Evolutionary conservation across 164 flowering plant genomes (phyloP), one percentile per base, ranked within the genome.

Genomic region (Tetrastigma voinierianum): DNA sequence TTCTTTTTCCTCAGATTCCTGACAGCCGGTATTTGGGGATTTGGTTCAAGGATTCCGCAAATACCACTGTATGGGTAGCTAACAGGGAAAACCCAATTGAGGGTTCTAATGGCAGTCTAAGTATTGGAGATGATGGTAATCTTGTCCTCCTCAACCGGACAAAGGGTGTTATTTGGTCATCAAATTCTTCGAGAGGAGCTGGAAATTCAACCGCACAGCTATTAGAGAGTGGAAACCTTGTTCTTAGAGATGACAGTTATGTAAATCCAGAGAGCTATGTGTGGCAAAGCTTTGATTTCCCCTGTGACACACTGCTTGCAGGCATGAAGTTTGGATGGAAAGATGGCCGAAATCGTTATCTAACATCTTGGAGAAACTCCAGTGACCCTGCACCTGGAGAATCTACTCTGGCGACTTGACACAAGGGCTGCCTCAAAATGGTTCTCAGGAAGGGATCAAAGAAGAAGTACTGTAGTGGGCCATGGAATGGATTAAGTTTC

Each of bases 1-100:
- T 70, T 70, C 51, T 70, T 70, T 64, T 65, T 46, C 67, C 18
- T 63, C 57, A 5, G 67, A 8, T 2, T 46, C 62, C 54, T n/a
- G 46, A 12, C 0, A 48, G 15, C 19, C 17, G 48, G 9, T 70
- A 54, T 32, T 17, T 70, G 10, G 72, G 67, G 3, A 57, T 70
- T 24, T 63, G 67, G 67, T 57, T 56, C 47, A 68, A 68, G 44
- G 45, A 9, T 1, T 52, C 51, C 20, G 67, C 67, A 9, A 57
- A 49, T 12, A 24, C 48, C 2, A 40, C 40, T 9, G 67, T 64
- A 24, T 70, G 72, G 72, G 67, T 70, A 25, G 72, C 72, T 17
- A 70, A 70, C 51, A 62, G 67, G 40, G 18, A 70, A 25, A 16
- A 40, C 9, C 70, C 70, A 12, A 48, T 67, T 21, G 51, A 2